Evolutionary conservation across 129 eudicot genomes (phyloP).

Genomic region (sunflower (Helianthus annuus)): HanXRQr2.0-SUNRISE NC_035439.2:30242933-30243432

Average conservation of each 20-base stretch:
- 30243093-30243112: neutral
- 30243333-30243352: slow-evolving; percentile 92
- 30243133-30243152: too few species aligned
- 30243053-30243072: too few species aligned
- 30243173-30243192: neutral
- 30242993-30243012: too few species aligned
- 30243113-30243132: neutral
- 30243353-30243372: slow-evolving; percentile 70
- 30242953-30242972: too few species aligned
- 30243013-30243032: too few species aligned
- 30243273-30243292: slow-evolving; percentile 84
- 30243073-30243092: too few species aligned
- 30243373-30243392: neutral
- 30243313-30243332: slow-evolving; percentile 86
- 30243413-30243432: neutral
- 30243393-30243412: neutral
- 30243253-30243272: slow-evolving; percentile 85
- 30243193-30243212: neutral
- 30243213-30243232: slow-evolving; percentile 3
- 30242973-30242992: too few species aligned
- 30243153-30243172: neutral
- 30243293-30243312: slow-evolving; percentile 83
- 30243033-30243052: too few species aligned
- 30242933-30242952: too few species aligned
- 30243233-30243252: slow-evolving; percentile 61